A percentile compares a stretch with the other conserved stretches of the same genome.
Conservation (phyloP, 257 asterid species). For the Solanum clarkiae region DNA sequence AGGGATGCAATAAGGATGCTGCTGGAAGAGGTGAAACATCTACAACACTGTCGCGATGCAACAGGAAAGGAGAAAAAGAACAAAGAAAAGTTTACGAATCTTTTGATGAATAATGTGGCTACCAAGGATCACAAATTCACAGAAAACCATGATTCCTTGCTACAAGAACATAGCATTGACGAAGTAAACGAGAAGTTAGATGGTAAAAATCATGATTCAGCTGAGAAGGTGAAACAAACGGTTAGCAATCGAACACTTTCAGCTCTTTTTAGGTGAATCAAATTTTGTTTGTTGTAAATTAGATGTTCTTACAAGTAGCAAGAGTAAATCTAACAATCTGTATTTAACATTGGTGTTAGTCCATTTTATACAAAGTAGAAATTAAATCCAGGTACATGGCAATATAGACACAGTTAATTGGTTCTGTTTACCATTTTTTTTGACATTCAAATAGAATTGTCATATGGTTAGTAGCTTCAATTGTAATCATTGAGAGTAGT, state of each 20-base stretch:
- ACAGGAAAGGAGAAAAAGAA: neutral
- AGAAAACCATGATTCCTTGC: neutral
- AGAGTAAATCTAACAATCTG: neutral
- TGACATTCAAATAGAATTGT: neutral
- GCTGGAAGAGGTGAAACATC: neutral
- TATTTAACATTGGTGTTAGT: neutral
- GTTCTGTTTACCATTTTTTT: neutral
- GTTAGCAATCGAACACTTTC: neutral
- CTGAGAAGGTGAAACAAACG: neutral
- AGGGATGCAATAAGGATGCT: neutral
- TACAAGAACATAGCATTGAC: neutral
- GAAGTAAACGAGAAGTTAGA: neutral
- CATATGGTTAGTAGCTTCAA: neutral
- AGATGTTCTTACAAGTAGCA: neutral
- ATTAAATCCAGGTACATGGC: neutral
- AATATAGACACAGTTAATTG: neutral
- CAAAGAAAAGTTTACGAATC: neutral
- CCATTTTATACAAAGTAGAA: neutral
- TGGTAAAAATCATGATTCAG: neutral
- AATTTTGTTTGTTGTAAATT: neutral
- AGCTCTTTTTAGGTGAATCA: constrained; percentile 8
- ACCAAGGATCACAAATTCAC: neutral
- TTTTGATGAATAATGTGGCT: neutral
- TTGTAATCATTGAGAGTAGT: neutral
- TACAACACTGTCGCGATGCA: neutral